These are phyloP conservation scores for Penicillium coffeae DNA, from an alignment of 495 filamentous ascomycete genomes.

Conservation along the genomic window DNA sequence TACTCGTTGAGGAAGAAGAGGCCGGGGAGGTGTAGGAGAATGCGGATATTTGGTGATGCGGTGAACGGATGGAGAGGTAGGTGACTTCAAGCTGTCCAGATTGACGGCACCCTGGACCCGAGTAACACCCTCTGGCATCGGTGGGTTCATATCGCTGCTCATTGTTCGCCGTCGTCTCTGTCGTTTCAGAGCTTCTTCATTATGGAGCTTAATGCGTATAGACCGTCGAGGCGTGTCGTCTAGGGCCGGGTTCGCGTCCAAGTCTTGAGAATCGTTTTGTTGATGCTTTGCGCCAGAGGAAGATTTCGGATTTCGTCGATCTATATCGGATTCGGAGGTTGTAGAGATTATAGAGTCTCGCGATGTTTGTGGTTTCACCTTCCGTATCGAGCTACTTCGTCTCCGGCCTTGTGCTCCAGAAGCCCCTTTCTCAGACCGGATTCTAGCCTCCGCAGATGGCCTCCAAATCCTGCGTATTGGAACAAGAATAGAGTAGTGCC, in stretches of 20 bases:
- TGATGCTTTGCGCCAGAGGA: conserved; percentile 25
- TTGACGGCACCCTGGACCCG: conserved; percentile 31
- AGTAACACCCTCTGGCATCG: conserved; percentile 28
- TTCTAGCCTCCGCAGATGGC: conserved; percentile 21
- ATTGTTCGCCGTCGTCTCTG: conserved; percentile 51
- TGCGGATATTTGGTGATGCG: conserved; percentile 82
- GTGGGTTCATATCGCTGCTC: conserved; percentile 29
- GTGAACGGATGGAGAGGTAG: conserved; percentile 73
- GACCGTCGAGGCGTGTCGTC: conserved; percentile 73
- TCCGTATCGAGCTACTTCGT: conserved; percentile 34
- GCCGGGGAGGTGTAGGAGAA: conserved; percentile 80
- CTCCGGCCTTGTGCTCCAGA: conserved; percentile 26
- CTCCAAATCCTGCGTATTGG: conserved; percentile 59
- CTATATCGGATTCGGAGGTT: conserved; percentile 49
- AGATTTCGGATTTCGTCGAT: conserved; percentile 24
- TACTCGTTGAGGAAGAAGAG: conserved; percentile 79
- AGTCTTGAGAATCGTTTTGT: conserved; percentile 53
- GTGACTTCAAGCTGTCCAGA: conserved; percentile 67
- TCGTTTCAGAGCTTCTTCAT: conserved; percentile 60
- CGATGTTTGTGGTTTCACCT: conserved; percentile 32
- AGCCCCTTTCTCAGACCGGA: conserved; percentile 26
- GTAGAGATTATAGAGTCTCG: conserved; percentile 40
- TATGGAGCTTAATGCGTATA: conserved; percentile 86
- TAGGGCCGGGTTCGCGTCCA: conserved; percentile 30
- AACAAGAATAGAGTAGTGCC: conserved; percentile 67